phyloP scores from a whole-genome alignment of 192 early-diverging fungal genomes.

The Entophlyctis luteolus region DNA sequence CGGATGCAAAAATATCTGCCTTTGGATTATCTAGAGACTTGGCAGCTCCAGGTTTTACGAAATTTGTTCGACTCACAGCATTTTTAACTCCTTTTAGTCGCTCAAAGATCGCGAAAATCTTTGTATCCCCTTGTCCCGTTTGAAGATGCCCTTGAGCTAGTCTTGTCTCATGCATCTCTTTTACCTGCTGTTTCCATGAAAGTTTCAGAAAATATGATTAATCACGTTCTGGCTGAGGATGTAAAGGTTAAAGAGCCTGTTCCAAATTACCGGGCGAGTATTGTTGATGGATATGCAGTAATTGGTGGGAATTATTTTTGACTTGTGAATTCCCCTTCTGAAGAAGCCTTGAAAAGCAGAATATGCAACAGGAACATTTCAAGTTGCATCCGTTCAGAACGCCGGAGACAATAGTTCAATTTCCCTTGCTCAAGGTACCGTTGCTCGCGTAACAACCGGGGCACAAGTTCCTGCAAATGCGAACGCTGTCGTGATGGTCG shows the following conservation, averaged over 20 bases:
- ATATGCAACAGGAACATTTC: constrained; percentile 77
- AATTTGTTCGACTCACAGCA: neutral
- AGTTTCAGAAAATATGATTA: constrained; percentile 51
- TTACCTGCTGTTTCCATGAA: constrained; percentile 33
- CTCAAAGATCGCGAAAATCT: constrained; percentile 67
- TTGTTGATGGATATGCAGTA: constrained; percentile 94
- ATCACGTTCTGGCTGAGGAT: constrained; percentile 72
- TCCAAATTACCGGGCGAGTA: constrained; percentile 80
- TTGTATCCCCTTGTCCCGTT: constrained; percentile 78
- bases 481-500: constrained; percentile 93
- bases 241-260: constrained; percentile 69
- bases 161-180: constrained; percentile 38
- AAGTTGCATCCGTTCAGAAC: constrained; percentile 57
- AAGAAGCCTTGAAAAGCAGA: constrained; percentile 37
- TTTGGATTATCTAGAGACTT: constrained; percentile 12
- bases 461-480: constrained; percentile 80
- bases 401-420: constrained; percentile 42
- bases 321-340: neutral
- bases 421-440: constrained; percentile 54
- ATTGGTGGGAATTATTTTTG: constrained; percentile 47
- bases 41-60: constrained; percentile 7
- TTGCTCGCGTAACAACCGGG: constrained; percentile 78
- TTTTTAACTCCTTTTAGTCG: constrained; percentile 36
- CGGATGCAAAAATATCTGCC: neutral
- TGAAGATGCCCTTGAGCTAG: constrained; percentile 58